These are phyloP conservation scores for Aureobasidium sp. DNA, from an alignment of 2,329 filamentous ascomycete species.

Conservation along the genomic window DNA sequence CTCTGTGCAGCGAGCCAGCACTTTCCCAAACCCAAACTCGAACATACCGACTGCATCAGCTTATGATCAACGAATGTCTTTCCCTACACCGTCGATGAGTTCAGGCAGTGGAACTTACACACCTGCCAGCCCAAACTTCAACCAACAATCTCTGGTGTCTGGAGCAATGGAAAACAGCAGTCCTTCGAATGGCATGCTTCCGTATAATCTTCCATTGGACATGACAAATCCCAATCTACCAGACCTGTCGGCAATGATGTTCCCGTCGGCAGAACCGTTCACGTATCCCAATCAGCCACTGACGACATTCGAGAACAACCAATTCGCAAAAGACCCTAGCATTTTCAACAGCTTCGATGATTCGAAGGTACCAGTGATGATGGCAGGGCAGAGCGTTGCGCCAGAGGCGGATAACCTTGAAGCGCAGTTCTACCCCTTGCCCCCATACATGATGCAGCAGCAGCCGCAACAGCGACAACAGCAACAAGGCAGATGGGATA, in stretches of 20 bases:
- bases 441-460: conserved; percentile 59
- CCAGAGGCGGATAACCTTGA: conserved; percentile 55
- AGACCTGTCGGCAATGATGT: conserved; percentile 73
- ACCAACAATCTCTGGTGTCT: neutral
- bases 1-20: conserved; percentile 26
- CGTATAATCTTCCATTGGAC: conserved; percentile 8
- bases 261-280: conserved; percentile 69
- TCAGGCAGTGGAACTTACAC: conserved; percentile 16
- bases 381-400: conserved; percentile 15
- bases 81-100: conserved; percentile 3
- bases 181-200: conserved; percentile 14
- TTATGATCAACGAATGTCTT: conserved; percentile 13
- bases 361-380: conserved; percentile 1
- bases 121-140: conserved; percentile 13
- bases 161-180: neutral
- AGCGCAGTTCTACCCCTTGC: conserved; percentile 65
- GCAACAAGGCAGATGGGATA: conserved; percentile 17
- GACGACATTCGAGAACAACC: conserved; percentile 48
- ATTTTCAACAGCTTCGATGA: conserved; percentile 12
- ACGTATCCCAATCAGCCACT: conserved; percentile 72
- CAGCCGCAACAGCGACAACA: conserved; percentile 18
- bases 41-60: neutral
- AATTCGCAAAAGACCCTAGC: conserved; percentile 28
- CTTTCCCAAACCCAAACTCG: conserved; percentile 32
- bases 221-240: conserved; percentile 45